Evolutionary conservation across 1,139 yeast species (phyloP).

Genomic region (Magnusiomyces paraingens): DNA sequence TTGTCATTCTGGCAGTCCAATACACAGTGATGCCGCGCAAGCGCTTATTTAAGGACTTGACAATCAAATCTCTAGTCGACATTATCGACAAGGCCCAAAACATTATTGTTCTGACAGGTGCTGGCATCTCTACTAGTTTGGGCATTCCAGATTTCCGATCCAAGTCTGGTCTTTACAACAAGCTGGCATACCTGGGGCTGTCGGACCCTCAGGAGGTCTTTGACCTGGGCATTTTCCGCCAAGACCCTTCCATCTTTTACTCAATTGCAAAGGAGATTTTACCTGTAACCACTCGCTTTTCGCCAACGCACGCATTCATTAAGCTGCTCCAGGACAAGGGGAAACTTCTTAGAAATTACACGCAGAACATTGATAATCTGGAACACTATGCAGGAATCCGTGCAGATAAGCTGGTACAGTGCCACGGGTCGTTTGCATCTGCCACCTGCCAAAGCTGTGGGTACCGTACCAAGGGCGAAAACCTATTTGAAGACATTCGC

Average conservation of each 20-base stretch:
- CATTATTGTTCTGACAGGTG: conserved; percentile 83
- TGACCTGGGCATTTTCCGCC: conserved; percentile 62
- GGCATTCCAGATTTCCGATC: conserved; percentile 97
- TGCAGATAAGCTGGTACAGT: conserved; percentile 70
- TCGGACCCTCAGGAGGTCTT: conserved; percentile 94
- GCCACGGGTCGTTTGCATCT: conserved; percentile 93
- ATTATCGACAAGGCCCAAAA: conserved; percentile 51
- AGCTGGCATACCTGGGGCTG: conserved; percentile 62
- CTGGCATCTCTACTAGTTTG: conserved; percentile 87
- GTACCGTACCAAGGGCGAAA: conserved; percentile 59
- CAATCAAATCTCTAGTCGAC: conserved; percentile 54
- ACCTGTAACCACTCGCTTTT: conserved; percentile 57
- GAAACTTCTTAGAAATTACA: conserved; percentile 78
- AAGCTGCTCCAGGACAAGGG: conserved; percentile 67
- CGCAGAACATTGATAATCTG: conserved; percentile 90
- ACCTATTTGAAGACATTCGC: conserved; percentile 56
- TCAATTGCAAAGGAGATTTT: conserved; percentile 81
- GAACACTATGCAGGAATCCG: conserved; percentile 79
- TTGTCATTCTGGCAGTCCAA: conserved; percentile 25
- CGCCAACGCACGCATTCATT: conserved; percentile 86
- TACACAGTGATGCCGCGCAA: conserved; percentile 27
- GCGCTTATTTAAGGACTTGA: conserved; percentile 31
- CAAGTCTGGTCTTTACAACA: conserved; percentile 69
- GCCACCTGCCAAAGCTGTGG: conserved; percentile 86
- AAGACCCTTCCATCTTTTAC: conserved; percentile 79